Percentiles rank a stretch among this genome's conserved stretches.
phyloP scores from a whole-genome alignment of 1,139 yeast species.

The Pichia kudriavzevii region DNA sequence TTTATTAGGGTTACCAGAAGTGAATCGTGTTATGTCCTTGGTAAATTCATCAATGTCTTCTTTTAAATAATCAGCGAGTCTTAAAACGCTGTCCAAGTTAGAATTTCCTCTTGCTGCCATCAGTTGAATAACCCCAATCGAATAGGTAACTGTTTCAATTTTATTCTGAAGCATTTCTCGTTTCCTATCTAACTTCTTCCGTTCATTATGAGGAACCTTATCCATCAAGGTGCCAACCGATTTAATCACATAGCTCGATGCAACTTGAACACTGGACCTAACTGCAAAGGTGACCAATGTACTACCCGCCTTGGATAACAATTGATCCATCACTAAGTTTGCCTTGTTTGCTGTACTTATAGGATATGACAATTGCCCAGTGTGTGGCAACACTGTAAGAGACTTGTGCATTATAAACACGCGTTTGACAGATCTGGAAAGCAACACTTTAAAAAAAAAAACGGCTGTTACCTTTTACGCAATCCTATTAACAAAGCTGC shows the following conservation, averaged over 20 bases:
- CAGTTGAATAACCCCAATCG: constrained; percentile 63
- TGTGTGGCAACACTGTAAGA: no score
- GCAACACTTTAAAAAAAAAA: no score
- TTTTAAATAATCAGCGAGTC: constrained; percentile 49
- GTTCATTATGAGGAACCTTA: constrained; percentile 53
- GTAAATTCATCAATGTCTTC: constrained; percentile 57
- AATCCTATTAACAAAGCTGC: no score
- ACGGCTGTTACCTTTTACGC: no score
- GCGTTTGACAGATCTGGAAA: no score
- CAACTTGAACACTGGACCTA: constrained; percentile 67
- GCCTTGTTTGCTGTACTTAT: no score
- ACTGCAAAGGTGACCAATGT: constrained; percentile 80
- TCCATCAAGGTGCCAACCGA: constrained; percentile 54
- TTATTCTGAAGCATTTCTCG: constrained; percentile 48
- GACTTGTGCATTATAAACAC: no score
- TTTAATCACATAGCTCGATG: constrained; percentile 68
- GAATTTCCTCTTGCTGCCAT: constrained; percentile 71
- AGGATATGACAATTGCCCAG: no score
- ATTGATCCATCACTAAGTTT: constrained; percentile 21
- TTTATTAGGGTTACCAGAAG: constrained; percentile 12
- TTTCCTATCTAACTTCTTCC: constrained; percentile 35
- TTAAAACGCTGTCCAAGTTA: constrained; percentile 49
- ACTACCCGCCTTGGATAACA: constrained; percentile 46
- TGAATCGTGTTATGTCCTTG: constrained; percentile 34
- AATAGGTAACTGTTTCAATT: constrained; percentile 56